Evolutionary conservation across 805 yeast genomes (phyloP), one percentile per base, ranked within the genome.

Genomic region (Saturnispora saitoi): DNA sequence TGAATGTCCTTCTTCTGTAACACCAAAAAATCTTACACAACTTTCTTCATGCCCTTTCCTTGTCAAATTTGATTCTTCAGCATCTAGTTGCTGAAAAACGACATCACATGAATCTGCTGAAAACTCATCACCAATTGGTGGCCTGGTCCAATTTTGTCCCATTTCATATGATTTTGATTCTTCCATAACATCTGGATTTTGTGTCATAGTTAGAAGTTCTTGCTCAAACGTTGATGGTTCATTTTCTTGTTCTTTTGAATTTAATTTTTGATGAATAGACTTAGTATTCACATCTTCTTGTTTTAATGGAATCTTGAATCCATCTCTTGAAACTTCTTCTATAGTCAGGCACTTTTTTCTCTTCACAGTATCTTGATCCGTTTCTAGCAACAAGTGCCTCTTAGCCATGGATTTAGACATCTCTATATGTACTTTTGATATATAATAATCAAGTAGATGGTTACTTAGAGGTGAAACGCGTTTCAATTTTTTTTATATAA

Each of bases 81-180:
- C 96, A 64, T 93, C 99, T 57, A 93, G 70, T 60, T 93, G 99
- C 65, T 93, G 98, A 63, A 90, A 90, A 1, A 76, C 72, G 26
- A 85, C 72, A 57, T 83, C 89, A 36, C 63, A 60, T 1, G 63
- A 62, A 1, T 58, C 56, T 2, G 83, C 73, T 47, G 75, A 69
- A 53, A 82, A 79, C 38, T 68, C 69, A 8, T 32, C 20, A 2
- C 83, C 77, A 5, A 79, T 57, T 0, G 75, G 70, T 0, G 93
- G 85, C 54, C 91, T 58, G 3, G 48, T 32, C 77, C 80, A 77
- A 5, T 58, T 54, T 44, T 68, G 73, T 43, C 61, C 59, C 39
- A 59, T 60, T 15, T 41, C 43, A 45, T 51, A 53, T 11, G 31
- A 29, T 19, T 41, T 32, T 39, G 48, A 28, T 36, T 57, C 60